Conservation (phyloP, 768 basidiomycete genomes). For the Kwoniella botswanensis region DNA sequence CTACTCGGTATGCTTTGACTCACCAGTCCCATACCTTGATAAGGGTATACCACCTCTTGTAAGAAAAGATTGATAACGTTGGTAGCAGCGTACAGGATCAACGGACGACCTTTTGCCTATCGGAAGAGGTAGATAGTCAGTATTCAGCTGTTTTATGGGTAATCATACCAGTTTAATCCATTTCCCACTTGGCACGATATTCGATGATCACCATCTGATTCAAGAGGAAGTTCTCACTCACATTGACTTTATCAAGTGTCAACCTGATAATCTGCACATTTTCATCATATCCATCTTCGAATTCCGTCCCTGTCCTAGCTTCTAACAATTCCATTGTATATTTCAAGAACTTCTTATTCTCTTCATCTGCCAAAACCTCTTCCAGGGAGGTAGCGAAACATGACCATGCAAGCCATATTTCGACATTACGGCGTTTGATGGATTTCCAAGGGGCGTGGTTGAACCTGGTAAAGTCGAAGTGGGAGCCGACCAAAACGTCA, state of each 20-base stretch:
- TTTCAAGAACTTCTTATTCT: slow-evolving; percentile 64
- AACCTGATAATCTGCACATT: slow-evolving; percentile 66
- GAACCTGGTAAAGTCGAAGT: slow-evolving; percentile 66
- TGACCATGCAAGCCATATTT: slow-evolving; percentile 81
- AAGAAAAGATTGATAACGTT: slow-evolving; percentile 42
- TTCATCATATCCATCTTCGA: slow-evolving; percentile 69
- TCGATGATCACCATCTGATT: neutral
- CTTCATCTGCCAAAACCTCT: slow-evolving; percentile 62
- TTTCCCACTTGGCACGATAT: too few relatives aligned
- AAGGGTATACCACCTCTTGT: slow-evolving; percentile 40
- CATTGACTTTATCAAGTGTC: slow-evolving; percentile 76
- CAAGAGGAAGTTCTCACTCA: slow-evolving; percentile 56
- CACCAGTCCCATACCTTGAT: slow-evolving; percentile 64
- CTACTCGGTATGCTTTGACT: slow-evolving; percentile 34
- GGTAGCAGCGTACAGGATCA: slow-evolving; percentile 60
- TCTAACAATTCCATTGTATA: slow-evolving; percentile 70
- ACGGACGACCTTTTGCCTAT: slow-evolving; percentile 60
- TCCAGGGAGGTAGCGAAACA: slow-evolving; percentile 74
- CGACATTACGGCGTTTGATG: slow-evolving; percentile 69
- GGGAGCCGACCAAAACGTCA: neutral
- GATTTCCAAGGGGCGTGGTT: slow-evolving; percentile 73
- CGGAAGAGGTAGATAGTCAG: too few relatives aligned
- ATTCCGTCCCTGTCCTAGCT: slow-evolving; percentile 70
- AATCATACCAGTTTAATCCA: too few relatives aligned
- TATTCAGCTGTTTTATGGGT: too few relatives aligned